Evolutionary conservation across 805 yeast species (phyloP).

Genomic region (Blastobotrys mokoenaii): DNA sequence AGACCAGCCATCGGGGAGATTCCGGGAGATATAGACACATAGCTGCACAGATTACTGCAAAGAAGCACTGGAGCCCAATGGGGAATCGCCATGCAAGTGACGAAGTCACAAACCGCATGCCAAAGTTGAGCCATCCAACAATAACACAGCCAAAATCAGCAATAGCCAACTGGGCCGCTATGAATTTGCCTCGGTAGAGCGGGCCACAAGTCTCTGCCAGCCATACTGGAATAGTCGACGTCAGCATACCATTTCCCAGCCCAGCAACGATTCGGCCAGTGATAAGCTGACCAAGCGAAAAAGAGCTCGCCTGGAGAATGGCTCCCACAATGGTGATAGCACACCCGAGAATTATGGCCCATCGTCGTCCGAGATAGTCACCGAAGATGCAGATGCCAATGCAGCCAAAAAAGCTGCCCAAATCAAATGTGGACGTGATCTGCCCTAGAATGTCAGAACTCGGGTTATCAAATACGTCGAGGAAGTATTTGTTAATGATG

Average conservation of each 20-base stretch:
- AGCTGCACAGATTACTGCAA: conserved; percentile 43
- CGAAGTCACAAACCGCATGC: conserved; percentile 43
- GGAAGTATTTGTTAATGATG: conserved; percentile 48
- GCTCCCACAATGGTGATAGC: conserved; percentile 51
- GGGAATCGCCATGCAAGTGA: conserved; percentile 65
- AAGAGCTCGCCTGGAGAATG: conserved; percentile 46
- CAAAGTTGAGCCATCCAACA: conserved; percentile 73
- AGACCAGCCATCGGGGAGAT: conserved; percentile 73
- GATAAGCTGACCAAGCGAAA: conserved; percentile 56
- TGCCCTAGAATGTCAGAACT: conserved; percentile 60
- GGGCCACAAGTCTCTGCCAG: conserved; percentile 65
- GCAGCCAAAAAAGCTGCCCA: conserved; percentile 71
- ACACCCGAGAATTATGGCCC: conserved; percentile 47
- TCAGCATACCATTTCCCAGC: conserved; percentile 63
- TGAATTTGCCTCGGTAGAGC: conserved; percentile 54
- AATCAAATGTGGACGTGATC: conserved; percentile 41
- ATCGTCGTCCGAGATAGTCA: conserved; percentile 56
- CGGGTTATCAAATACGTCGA: conserved; percentile 44
- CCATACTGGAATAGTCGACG: conserved; percentile 75
- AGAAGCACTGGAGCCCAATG: conserved; percentile 57
- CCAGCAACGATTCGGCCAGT: conserved; percentile 67
- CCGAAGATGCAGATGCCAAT: conserved; percentile 51
- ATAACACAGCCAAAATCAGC: conserved; percentile 61
- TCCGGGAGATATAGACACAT: conserved; percentile 61
- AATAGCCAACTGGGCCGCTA: conserved; percentile 57